Conservation (phyloP, 2,329 filamentous ascomycete genomes). For the Colletotrichum sp. region DNA sequence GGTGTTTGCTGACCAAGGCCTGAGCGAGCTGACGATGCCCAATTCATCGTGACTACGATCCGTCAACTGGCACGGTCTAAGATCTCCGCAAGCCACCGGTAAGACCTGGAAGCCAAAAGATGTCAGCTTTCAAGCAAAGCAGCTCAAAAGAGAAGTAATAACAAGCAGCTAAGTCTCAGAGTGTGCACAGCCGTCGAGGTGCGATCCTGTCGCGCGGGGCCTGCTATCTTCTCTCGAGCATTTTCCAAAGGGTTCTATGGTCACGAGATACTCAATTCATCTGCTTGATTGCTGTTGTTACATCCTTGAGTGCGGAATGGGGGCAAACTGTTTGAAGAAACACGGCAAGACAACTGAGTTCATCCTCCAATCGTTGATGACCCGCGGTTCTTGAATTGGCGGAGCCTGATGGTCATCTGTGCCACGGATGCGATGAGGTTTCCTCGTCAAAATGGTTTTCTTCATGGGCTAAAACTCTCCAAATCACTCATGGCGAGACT, state of each 20-base stretch:
- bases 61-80: neutral
- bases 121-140: neutral
- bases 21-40: neutral
- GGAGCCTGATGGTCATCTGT: neutral
- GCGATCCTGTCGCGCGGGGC: neutral
- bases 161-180: neutral
- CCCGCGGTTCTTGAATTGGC: neutral
- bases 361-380: neutral
- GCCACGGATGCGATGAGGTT: neutral
- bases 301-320: neutral
- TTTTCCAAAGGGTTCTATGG: neutral
- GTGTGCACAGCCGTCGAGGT: neutral
- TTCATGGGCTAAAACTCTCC: neutral
- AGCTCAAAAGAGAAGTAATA: neutral
- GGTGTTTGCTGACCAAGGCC: neutral
- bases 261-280: neutral
- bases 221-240: neutral
- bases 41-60: neutral
- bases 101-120: neutral
- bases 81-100: neutral
- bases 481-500: neutral
- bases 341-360: neutral
- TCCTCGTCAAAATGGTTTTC: neutral
- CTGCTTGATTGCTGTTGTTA: neutral
- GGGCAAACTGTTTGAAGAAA: no score